Evolutionary conservation across 352 stramenopile species (phyloP), one percentile per base, ranked within the genome.

Genomic region (Phytophthora quininea): DNA sequence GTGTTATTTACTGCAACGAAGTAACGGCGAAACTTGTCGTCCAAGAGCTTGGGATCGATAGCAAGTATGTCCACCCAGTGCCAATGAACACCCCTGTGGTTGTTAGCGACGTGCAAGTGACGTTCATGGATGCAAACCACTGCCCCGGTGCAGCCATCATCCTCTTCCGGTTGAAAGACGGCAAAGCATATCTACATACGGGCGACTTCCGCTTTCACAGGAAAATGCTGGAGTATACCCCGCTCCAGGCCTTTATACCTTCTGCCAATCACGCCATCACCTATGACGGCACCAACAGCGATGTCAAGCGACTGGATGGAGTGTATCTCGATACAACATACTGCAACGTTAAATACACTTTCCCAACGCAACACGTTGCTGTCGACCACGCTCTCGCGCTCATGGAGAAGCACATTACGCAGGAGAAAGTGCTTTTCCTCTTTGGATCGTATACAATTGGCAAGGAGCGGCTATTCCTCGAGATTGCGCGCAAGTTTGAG

Each of bases 271-370:
- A 67, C 54, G 59, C 48, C 15, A 67, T 75, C 32, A 67, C 72
- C 53, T 56, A 65, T 50, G 58, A 68, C 35, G 65, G 70, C 6
- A 77, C 71, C 42, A 69, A 71, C 51, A 54, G 69, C 4, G 66
- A 59, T 43, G 40, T 65, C 14, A 73, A 67, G 6, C 76, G 80
- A 10, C 71, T 95, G 15, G 86, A 95, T 54, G 82, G 76, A 35
- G 74, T 99, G 31, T 99, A 98, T 71, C 71, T 99, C 5, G 97
- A 99, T 69, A 99, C 97, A 19, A 99, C 97, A 15, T 99, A 99
- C 67, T 98, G 95, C 49, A 79, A 99, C 73, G 74, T 88, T 15
- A 98, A 97, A 72, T 98, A 98, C 76, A 85, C 71, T 5, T 97
- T 99, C 63, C 96, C 96, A 31, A 92, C 90, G 1, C 97, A 99